Percentiles rank a stretch among this genome's conserved stretches.
Evolutionary conservation across 176 grass and related monocot genomes (phyloP).

Genomic region (Leersia perrieri): DNA sequence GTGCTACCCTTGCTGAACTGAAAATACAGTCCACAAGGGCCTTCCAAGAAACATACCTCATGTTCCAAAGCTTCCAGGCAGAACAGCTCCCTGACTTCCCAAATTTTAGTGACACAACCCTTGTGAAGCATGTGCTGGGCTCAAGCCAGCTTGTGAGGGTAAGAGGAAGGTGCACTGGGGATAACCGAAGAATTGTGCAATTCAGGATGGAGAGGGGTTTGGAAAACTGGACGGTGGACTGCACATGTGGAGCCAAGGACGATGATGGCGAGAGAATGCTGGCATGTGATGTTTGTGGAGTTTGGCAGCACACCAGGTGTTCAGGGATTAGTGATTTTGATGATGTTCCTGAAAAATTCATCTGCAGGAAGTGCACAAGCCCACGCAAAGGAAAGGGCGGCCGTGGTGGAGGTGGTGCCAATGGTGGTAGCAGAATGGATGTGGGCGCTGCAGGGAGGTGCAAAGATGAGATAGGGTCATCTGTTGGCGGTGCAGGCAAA

Average conservation of each 20-base stretch:
- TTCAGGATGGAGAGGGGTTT: constrained; percentile 94
- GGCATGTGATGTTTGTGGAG: constrained; percentile 83
- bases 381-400: constrained; percentile 39
- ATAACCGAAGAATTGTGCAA: constrained; percentile 55
- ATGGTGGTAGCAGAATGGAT: constrained; percentile 45
- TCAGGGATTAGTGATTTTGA: constrained; percentile 79
- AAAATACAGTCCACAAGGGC: constrained; percentile 64
- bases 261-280: constrained; percentile 98
- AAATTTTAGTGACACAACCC: constrained; percentile 54
- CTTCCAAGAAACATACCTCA: constrained; percentile 86
- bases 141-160: constrained; percentile 53
- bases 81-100: constrained; percentile 66
- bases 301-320: constrained; percentile 97
- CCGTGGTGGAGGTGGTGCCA: constrained; percentile 19
- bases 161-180: constrained; percentile 58
- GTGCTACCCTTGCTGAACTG: constrained; percentile 71
- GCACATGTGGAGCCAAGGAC: constrained; percentile 80
- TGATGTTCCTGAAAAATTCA: constrained; percentile 75
- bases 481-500: constrained; percentile 49
- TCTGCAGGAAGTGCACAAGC: constrained; percentile 61
- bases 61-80: constrained; percentile 88
- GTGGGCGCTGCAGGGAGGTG: constrained; percentile 44
- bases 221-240: constrained; percentile 95
- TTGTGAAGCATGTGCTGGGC: constrained; percentile 58
- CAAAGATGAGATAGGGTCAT: constrained; percentile 62